phyloP scores from a whole-genome alignment of 2,329 filamentous ascomycete genomes.

The Paraconiothyrium sp. region DNA sequence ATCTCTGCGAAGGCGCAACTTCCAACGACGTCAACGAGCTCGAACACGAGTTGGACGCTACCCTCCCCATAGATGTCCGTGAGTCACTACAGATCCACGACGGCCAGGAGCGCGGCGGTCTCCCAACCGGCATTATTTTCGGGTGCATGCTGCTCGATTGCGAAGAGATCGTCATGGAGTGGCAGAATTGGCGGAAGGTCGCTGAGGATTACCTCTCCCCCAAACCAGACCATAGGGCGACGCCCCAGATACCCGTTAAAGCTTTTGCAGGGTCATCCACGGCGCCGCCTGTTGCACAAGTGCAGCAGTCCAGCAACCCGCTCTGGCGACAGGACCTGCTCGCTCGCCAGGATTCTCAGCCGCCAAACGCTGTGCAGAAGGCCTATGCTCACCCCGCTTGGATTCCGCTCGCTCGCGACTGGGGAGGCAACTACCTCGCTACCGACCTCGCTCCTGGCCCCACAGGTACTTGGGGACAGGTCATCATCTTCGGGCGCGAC shows the following conservation, averaged over 20 bases:
- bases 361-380: constrained; percentile 85
- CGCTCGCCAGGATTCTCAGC: constrained; percentile 86
- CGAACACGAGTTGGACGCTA: constrained; percentile 94
- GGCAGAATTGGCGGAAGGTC: constrained; percentile 94
- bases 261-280: constrained; percentile 76
- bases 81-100: constrained; percentile 92
- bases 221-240: constrained; percentile 60
- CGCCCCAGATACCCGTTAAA: constrained; percentile 75
- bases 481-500: constrained; percentile 95
- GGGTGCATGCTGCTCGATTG: constrained; percentile 95
- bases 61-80: constrained; percentile 89
- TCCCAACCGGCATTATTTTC: constrained; percentile 91
- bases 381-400: constrained; percentile 92
- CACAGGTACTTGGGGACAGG: constrained; percentile 90
- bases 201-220: constrained; percentile 86
- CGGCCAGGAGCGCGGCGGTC: constrained; percentile 93
- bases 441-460: constrained; percentile 92
- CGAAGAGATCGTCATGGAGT: constrained; percentile 97
- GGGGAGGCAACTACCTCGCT: constrained; percentile 97
- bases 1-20: constrained; percentile 90
- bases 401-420: constrained; percentile 96
- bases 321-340: constrained; percentile 88
- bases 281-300: constrained; percentile 68
- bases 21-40: constrained; percentile 96
- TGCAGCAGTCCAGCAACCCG: constrained; percentile 64